Conservation (phyloP, 2,329 filamentous ascomycete species). For the Colletotrichum lindemuthianum region DNA sequence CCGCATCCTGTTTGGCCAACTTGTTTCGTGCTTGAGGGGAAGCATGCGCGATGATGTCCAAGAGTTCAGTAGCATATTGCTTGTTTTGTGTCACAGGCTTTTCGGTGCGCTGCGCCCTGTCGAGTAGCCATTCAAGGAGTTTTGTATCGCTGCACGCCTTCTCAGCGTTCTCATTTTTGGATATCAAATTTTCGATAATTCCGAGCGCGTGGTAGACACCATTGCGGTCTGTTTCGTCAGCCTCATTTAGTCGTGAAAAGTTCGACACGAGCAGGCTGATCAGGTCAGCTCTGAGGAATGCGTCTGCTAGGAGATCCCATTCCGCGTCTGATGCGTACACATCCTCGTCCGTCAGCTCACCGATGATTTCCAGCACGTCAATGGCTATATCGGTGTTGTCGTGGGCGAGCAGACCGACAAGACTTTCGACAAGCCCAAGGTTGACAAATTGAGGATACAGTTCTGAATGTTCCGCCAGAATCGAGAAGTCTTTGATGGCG, state of each 20-base stretch:
- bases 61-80: conserved; percentile 91
- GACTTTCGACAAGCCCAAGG: conserved; percentile 75
- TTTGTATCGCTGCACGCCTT: conserved; percentile 75
- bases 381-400: conserved; percentile 98
- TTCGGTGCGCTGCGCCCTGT: conserved; percentile 77
- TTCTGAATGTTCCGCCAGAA: conserved; percentile 86
- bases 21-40: conserved; percentile 72
- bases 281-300: conserved; percentile 74
- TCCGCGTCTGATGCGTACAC: conserved; percentile 82
- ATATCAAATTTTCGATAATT: conserved; percentile 87
- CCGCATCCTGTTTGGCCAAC: conserved; percentile 73
- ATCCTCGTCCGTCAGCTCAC: conserved; percentile 93
- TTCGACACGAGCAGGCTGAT: conserved; percentile 80
- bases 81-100: conserved; percentile 84
- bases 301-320: conserved; percentile 81
- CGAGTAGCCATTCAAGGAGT: conserved; percentile 81
- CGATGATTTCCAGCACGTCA: conserved; percentile 86
- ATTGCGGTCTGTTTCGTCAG: conserved; percentile 74
- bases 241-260: conserved; percentile 82
- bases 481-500: conserved; percentile 86
- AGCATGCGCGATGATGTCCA: conserved; percentile 87
- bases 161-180: conserved; percentile 73
- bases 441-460: conserved; percentile 84
- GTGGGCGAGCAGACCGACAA: conserved; percentile 87
- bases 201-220: conserved; percentile 88